Percentiles rank a stretch among this genome's conserved stretches.
Conservation (phyloP, 805 yeast genomes). For the Saturnispora halmiae region DNA sequence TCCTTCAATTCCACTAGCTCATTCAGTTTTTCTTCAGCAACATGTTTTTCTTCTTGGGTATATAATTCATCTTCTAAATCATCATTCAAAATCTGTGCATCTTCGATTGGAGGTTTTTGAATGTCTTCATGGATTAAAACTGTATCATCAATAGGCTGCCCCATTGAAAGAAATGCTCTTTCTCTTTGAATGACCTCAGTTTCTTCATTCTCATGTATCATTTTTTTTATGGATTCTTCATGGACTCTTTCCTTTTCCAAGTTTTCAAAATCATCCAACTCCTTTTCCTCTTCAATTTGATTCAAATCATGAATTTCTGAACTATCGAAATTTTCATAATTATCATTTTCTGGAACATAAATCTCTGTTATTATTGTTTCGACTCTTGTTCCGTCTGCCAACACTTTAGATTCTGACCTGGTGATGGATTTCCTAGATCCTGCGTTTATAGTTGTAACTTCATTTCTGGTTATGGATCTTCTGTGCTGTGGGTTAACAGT, state of each 20-base stretch:
- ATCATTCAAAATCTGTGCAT: constrained; percentile 5
- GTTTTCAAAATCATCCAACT: constrained; percentile 18
- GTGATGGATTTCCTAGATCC: constrained; percentile 11
- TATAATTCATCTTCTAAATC: constrained; percentile 11
- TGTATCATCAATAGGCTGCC: constrained; percentile 11
- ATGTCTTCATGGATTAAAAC: constrained; percentile 11
- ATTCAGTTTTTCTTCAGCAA: constrained; percentile 24
- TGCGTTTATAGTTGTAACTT: no score
- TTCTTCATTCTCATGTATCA: constrained; percentile 25
- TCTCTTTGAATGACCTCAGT: constrained; percentile 31
- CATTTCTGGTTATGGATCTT: background rate
- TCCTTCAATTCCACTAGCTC: constrained; percentile 22
- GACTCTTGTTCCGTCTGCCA: constrained; percentile 14
- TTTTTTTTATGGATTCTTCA: constrained; percentile 9
- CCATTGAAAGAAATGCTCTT: constrained; percentile 16
- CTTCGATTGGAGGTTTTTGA: constrained; percentile 10
- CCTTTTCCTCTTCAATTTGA: constrained; percentile 8
- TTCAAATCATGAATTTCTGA: constrained; percentile 1
- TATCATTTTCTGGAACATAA: constrained; percentile 13
- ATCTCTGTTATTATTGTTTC: constrained; percentile 15
- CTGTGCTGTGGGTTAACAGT: background rate
- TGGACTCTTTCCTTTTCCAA: constrained; percentile 32
- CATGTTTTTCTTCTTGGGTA: constrained; percentile 20
- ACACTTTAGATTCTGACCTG: constrained; percentile 10
- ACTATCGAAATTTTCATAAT: constrained; percentile 7